Evolutionary conservation across 129 eudicot species (phyloP).

Genomic region (Saussurea involucrata): DNA sequence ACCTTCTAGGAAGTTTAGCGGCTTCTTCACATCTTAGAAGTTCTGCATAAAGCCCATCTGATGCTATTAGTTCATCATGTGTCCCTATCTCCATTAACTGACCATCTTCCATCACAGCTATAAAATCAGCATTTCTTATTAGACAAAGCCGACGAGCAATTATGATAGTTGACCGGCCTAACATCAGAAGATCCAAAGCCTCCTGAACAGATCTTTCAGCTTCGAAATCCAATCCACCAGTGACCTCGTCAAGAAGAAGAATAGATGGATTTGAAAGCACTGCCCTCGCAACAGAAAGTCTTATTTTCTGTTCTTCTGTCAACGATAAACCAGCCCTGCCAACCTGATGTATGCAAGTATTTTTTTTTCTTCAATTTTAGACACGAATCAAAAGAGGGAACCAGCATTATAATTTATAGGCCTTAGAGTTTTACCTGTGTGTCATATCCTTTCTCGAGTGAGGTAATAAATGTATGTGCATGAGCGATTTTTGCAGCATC

Average conservation of each 20-base stretch:
- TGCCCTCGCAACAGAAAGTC: conserved; percentile 89
- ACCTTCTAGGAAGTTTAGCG: conserved; percentile 97
- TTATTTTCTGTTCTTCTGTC: conserved; percentile 92
- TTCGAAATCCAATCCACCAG: conserved; percentile 98
- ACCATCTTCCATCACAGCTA: conserved; percentile 98
- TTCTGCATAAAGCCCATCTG: conserved; percentile 90
- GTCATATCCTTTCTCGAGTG: conserved; percentile 86
- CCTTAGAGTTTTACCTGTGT: conserved; percentile 67
- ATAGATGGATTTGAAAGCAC: conserved; percentile 89
- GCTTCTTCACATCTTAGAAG: conserved; percentile 98
- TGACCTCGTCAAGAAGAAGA: conserved; percentile 94
- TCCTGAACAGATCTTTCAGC: conserved; percentile 97
- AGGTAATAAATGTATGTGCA: conserved; percentile 88
- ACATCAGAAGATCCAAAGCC: conserved; percentile 89
- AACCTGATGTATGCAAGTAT: conserved; percentile 40
- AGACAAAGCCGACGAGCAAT: conserved; percentile 86
- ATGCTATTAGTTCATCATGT: conserved; percentile 80
- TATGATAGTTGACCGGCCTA: conserved; percentile 87
- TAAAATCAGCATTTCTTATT: conserved; percentile 87
- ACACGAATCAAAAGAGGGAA: background rate
- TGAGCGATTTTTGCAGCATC: conserved; percentile 97
- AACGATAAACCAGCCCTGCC: conserved; percentile 79
- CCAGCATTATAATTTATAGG: too few relatives aligned
- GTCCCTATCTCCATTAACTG: conserved; percentile 94
- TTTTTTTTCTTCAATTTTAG: background rate